Conservation (phyloP, 345 rosid species). For the Theobroma cacao region DNA sequence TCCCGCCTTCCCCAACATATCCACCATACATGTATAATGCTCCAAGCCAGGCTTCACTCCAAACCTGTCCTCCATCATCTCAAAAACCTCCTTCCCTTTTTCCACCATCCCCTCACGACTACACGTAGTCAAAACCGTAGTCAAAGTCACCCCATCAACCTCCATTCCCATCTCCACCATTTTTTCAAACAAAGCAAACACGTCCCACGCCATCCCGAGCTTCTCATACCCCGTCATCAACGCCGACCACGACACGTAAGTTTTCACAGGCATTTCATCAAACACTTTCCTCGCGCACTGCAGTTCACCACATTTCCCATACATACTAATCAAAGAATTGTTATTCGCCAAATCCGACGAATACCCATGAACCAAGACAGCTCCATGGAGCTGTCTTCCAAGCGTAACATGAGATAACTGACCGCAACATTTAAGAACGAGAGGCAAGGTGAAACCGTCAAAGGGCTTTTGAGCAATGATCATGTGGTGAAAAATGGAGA, state of each 20-base stretch:
- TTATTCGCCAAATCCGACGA: constrained; percentile 25
- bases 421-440: constrained; percentile 34
- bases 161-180: constrained; percentile 26
- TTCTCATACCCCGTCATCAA: constrained; percentile 31
- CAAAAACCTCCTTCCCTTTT: constrained; percentile 28
- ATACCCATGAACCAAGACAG: constrained; percentile 25
- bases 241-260: constrained; percentile 31
- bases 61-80: constrained; percentile 27
- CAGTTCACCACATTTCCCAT: constrained; percentile 31
- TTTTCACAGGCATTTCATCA: constrained; percentile 29
- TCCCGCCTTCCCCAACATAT: constrained; percentile 36
- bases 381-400: constrained; percentile 33
- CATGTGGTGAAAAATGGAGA: constrained; percentile 32
- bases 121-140: constrained; percentile 29
- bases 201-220: constrained; percentile 26
- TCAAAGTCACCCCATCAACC: constrained; percentile 30
- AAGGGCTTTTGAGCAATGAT: constrained; percentile 20
- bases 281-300: constrained; percentile 29
- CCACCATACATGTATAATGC: constrained; percentile 41
- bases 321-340: constrained; percentile 32
- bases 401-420: constrained; percentile 12
- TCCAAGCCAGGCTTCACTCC: constrained; percentile 32
- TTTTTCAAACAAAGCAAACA: constrained; percentile 29
- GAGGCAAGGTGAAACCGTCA: constrained; percentile 33
- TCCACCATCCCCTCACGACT: constrained; percentile 35